Evolutionary conservation across 345 rosid genomes (phyloP).

Genomic region (Alliaria petiolata): DNA sequence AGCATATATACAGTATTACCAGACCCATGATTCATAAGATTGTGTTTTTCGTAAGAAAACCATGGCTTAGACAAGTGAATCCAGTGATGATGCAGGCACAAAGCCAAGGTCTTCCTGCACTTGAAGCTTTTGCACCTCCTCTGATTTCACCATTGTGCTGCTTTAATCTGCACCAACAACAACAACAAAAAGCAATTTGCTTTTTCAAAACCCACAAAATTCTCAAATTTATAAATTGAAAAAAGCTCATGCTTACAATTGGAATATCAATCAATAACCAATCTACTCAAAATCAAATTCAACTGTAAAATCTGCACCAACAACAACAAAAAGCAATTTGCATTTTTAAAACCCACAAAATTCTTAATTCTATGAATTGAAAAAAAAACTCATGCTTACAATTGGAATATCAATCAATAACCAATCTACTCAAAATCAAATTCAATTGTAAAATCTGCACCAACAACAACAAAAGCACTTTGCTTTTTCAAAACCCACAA

Average conservation of each 20-base stretch:
- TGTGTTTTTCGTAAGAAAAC: too few species aligned
- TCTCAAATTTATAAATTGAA: not conserved
- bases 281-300: not conserved
- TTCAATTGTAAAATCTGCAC: not conserved
- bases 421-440: not conserved
- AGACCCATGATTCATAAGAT: too few species aligned
- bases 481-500: too few species aligned
- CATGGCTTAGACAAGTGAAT: conserved; percentile 55
- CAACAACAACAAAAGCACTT: too few species aligned
- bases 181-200: not conserved
- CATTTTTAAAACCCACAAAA: too few species aligned
- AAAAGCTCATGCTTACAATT: not conserved
- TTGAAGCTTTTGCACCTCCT: conserved; percentile 87
- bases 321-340: too few species aligned
- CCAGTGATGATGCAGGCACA: conserved; percentile 70
- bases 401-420: not conserved
- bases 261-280: not conserved
- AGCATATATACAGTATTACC: too few species aligned
- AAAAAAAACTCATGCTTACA: too few species aligned
- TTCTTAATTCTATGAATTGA: not conserved
- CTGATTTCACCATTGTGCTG: conserved; percentile 78
- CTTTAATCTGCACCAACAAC: conserved; percentile 46
- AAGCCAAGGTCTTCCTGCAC: conserved; percentile 83
- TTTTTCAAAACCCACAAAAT: not conserved
- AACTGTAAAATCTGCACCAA: conserved; percentile 38